Base-by-base conservation (phyloP, 345 rosid genomes). In the Eucalyptus victrix region DNA sequence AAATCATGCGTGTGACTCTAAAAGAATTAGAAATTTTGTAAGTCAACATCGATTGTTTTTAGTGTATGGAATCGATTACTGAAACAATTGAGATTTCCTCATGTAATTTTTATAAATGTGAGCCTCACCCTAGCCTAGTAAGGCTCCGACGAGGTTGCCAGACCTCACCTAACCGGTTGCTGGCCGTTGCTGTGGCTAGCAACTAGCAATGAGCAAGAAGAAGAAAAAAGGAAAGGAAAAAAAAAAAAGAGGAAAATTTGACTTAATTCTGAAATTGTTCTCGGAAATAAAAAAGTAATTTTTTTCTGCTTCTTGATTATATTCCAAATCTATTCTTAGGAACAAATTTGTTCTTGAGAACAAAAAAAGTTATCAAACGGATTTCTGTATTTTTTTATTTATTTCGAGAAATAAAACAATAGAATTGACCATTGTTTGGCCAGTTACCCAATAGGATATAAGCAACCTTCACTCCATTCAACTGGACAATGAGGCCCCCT, bases 371-470 rank as follows among this genome's bases (percentile, higher is more conserved):
- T 19, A 53, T 53, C 56, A 53, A 53, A 53, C 0, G 23, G 9
- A 51, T 53, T 3, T 53, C 4, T 51, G 0, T 50, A 5, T 6
- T 3, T 51, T 16, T 17, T 51, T 18, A 3, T 51, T 51, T 1
- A 50, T 17, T 51, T 51, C 4, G 4, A 0, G 4, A 51, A 51
- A 17, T 0, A 51, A 51, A 51, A 51, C 0, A 51, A 18, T 51
- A 51, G 54, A 51, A 51, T 51, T 1, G 0, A 1, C 8, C 23
- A 51, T 0, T 18, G 8, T 0, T 51, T 51, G 23, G 4, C 23
- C 0, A 0, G 0, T 51, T 51, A 51, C 4, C 56, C 7, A 18
- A 51, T 51, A 51, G 2, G 54, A 6, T 3, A 1, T 51, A 51
- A 51, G 2, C 21, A 51, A 51, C 21, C 9, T 51, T 26, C 26